Evolutionary conservation across 352 stramenopile species (phyloP).

Genomic region (Salisapilia sapeloensis): DNA sequence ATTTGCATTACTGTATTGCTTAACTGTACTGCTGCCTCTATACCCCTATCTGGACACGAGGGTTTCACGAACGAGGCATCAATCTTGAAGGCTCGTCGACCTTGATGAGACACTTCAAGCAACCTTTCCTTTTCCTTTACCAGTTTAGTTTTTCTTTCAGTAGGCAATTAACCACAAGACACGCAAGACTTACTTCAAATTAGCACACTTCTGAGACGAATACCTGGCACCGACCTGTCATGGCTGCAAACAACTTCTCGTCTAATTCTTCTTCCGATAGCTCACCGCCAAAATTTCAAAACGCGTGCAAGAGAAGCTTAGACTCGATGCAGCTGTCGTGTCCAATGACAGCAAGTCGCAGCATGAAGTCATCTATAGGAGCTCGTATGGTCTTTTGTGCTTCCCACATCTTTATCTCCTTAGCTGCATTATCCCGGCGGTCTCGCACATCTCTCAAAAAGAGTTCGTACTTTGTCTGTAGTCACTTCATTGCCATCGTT

Average conservation of each 20-base stretch:
- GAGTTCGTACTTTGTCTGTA: conserved; percentile 31
- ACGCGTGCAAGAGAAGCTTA: conserved; percentile 28
- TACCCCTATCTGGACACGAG: no score
- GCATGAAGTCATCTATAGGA: conserved; percentile 12
- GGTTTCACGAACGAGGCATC: no score
- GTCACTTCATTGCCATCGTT: conserved; percentile 14
- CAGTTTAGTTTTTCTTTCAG: no score
- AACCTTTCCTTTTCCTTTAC: no score
- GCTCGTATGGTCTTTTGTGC: conserved; percentile 11
- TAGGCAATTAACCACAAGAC: no score
- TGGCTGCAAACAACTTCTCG: conserved; percentile 22
- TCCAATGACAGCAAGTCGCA: conserved; percentile 5
- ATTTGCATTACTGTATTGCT: no score
- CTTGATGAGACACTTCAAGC: no score
- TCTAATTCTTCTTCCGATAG: conserved; percentile 15
- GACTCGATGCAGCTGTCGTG: conserved; percentile 15
- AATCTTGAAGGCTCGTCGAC: no score
- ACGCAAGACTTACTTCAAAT: no score
- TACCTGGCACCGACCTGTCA: conserved; percentile 44
- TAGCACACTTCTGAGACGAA: no score
- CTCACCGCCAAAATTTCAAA: conserved; percentile 13
- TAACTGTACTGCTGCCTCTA: no score
- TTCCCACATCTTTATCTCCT: conserved; percentile 23
- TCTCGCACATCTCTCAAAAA: conserved; percentile 24
- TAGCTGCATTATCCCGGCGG: conserved; percentile 12